Conservation (phyloP, 2,329 filamentous ascomycete genomes). For the Ophiognomonia clavigignenti-juglandacearum region DNA sequence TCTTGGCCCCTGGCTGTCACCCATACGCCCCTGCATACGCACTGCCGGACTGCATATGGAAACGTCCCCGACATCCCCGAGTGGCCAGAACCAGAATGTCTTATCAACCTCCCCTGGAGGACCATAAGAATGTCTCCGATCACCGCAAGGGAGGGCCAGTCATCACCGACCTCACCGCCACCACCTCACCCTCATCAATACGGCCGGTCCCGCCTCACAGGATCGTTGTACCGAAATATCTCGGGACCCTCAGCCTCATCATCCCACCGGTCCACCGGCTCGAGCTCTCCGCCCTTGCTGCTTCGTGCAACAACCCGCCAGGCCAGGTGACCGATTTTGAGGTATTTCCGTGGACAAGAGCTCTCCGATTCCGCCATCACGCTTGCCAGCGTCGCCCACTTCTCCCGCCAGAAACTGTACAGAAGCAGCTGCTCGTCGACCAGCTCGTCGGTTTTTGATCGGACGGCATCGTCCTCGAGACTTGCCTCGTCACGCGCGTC, state of each 20-base stretch:
- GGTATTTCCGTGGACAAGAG: slow-evolving; percentile 4
- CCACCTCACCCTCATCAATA: neutral
- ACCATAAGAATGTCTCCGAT: no score
- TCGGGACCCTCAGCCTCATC: slow-evolving; percentile 1
- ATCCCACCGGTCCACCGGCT: slow-evolving; percentile 6
- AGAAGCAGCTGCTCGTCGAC: slow-evolving; percentile 8
- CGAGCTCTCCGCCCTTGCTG: neutral
- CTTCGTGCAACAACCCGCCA: slow-evolving; percentile 1
- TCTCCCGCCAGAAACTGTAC: neutral
- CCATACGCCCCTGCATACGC: no score
- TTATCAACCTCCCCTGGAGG: no score
- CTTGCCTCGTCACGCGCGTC: neutral
- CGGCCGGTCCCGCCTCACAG: slow-evolving; percentile 5
- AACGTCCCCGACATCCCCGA: no score
- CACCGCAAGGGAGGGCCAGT: no score
- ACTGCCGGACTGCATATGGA: no score
- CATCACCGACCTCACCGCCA: neutral
- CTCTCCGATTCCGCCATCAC: neutral
- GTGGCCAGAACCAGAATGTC: no score
- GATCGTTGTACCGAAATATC: slow-evolving; percentile 7
- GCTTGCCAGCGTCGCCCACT: slow-evolving; percentile 5
- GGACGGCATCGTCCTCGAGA: slow-evolving; percentile 5
- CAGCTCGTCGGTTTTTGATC: neutral
- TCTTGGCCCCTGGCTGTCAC: no score
- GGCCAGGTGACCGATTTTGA: slow-evolving; percentile 10